Base-by-base conservation (phyloP, 306 rosid species). In the Morella rubra region DNA sequence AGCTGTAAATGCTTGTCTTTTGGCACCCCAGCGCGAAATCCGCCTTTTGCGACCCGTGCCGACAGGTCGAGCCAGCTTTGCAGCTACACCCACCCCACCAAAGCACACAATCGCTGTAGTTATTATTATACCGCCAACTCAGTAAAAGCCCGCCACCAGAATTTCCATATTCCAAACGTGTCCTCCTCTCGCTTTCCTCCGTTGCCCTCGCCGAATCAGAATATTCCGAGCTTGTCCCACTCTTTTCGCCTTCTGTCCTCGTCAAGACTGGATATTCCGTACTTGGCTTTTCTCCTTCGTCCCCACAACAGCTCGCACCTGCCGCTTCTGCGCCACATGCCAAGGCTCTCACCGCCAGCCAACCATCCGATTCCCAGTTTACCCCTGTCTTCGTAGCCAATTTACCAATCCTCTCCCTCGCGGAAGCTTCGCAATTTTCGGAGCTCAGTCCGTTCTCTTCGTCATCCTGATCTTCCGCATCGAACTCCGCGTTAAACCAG, bases 301-400 rank as follows among this genome's bases (percentile, higher is more conserved):
- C 65, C 51, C 44, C 83, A 15, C 65, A 50, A 53, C 72, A 54
- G 13, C n/a, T 61, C 51, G 32, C 81, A 40, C 64, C 73, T 51
- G 51, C 72, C 54, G 42, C 18, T 54, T 78, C 87, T 16, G 61
- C 20, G 45, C 84, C 77, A 7, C 76, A 22, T 4, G n/a, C 72
- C 41, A 51, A 3, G 3, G 56, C 53, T 84, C 96, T 88, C 77
- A 90, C 97, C 76, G 22, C 78, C 71, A 76, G 71, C 98, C 97
- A 95, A 37, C 80, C 90, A 12, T 89, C 85, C 0, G 78, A 77
- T 85, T 90, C 97, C 98, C 98, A 94, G 65, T 84, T 85, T 81
- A 45, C 86, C 91, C 86, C 88, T 47, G 18, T 5, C 0, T 4
- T 75, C 4, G 90, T 42, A 0, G 84, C 90, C 76, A 92, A 81